Conservation (phyloP, 2,329 filamentous ascomycete genomes). For the Celoporthe dispersa region DNA sequence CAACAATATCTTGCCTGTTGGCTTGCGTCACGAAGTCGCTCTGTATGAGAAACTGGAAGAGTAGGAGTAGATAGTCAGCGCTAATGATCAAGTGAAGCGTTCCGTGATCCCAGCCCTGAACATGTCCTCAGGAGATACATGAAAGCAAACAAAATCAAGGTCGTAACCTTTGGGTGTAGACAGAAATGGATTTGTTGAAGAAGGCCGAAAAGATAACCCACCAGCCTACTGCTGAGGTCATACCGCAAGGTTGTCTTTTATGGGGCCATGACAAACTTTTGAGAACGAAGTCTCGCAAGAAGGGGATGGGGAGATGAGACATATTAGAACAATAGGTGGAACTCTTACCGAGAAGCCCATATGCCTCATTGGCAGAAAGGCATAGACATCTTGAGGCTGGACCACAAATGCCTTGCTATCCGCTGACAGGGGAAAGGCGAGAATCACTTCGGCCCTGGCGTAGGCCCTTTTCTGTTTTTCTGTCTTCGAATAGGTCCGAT, state of each 20-base stretch:
- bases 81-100: not conserved
- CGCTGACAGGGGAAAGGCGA: conserved; percentile 51
- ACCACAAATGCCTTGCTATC: conserved; percentile 39
- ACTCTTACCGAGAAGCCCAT: conserved; percentile 34
- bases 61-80: not conserved
- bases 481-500: conserved; percentile 36
- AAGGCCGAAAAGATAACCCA: too few species aligned
- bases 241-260: not conserved
- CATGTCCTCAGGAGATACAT: not conserved
- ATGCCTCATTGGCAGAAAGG: conserved; percentile 49
- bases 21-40: conserved; percentile 54
- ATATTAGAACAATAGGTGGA: not conserved
- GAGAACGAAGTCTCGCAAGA: not conserved
- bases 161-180: not conserved
- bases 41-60: conserved; percentile 52
- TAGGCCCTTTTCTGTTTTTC: conserved; percentile 34
- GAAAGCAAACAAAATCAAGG: not conserved
- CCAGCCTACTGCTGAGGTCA: not conserved
- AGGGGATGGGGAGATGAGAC: not conserved
- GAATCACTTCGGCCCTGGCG: conserved; percentile 40
- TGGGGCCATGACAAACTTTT: not conserved
- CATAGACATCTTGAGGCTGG: conserved; percentile 48
- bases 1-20: conserved; percentile 47
- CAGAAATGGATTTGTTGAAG: not conserved
- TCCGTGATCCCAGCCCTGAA: not conserved